Evolutionary conservation across 805 yeast species (phyloP), one percentile per base, ranked within the genome.

Genomic region (Lipomyces kockii): DNA sequence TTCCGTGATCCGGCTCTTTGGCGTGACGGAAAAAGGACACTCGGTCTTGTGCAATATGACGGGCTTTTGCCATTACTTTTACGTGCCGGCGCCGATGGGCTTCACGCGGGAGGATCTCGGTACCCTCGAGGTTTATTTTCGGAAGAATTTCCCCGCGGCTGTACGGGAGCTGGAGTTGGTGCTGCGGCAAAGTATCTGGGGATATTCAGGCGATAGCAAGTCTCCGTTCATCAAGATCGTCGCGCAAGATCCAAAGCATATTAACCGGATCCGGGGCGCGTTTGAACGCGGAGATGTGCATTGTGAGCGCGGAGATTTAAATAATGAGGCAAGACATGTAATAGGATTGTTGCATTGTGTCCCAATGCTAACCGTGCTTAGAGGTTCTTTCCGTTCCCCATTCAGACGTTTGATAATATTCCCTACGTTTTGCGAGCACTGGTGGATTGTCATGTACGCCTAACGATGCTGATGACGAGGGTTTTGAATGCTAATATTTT

Each of bases 171-270:
- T 94, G 25, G 92, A 90, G 67, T 81, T 93, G 14, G 82, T 78
- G 4, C 78, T 83, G 75, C 92, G 91, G 73, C 97, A 94, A 76
- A 89, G 96, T 11, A 88, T 95, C 66, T 94, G 98, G 98, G 98
- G 98, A 9, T 95, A 84, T 76, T 88, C 88, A 65, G 95, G 96
- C 68, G 91, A 89, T 73, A 81, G 84, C 11, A 88, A 88, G 74
- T 82, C 89, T 2, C 92, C 97, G 2, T 95, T 93, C 74, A 83
- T 95, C 77, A 91, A 90, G 77, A 82, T 95, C 20, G 83, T 83
- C 53, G 88, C 88, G 17, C 84, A 83, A 9, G 89, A 89, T 73
- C 89, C 94, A 34, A 84, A 83, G 71, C 83, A 84, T 67, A 85
- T 93, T 29, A 84, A 90, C 63, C 86, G 86, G 71, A 74, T 95